A percentile compares a stretch with the other conserved stretches of the same genome.
These are phyloP conservation scores for Amanita thiersii DNA, from an alignment of 768 basidiomycete species.

Conservation along the genomic window DNA sequence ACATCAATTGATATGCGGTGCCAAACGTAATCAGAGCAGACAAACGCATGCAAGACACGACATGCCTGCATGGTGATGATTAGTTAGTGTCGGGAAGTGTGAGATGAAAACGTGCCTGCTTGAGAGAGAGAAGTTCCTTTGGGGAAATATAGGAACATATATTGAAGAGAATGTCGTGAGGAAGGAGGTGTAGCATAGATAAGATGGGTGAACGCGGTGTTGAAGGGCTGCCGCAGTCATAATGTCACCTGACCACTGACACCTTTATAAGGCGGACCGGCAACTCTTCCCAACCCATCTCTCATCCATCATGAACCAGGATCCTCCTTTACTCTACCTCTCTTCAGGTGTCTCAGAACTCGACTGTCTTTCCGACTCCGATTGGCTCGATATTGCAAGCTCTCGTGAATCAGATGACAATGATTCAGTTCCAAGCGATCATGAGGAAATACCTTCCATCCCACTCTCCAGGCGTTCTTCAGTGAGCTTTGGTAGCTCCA, in stretches of 20 bases:
- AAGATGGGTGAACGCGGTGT: constrained; percentile 5
- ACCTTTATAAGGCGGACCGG: constrained; percentile 8
- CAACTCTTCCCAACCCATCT: neutral
- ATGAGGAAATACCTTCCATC: constrained; percentile 41
- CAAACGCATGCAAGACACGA: constrained; percentile 50
- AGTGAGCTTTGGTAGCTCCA: constrained; percentile 59
- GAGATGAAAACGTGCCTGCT: constrained; percentile 31
- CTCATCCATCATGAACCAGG: constrained; percentile 20
- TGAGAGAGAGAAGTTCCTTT: constrained; percentile 36
- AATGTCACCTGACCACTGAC: constrained; percentile 9
- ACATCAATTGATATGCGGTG: constrained; percentile 39
- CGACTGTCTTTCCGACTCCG: constrained; percentile 68
- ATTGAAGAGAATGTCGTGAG: constrained; percentile 35
- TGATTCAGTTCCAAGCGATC: constrained; percentile 62
- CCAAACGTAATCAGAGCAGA: constrained; percentile 47
- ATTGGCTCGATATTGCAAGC: constrained; percentile 76
- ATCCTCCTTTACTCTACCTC: constrained; percentile 19
- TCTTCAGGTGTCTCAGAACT: constrained; percentile 47
- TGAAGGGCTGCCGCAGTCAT: neutral
- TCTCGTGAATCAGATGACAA: constrained; percentile 65
- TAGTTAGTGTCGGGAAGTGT: neutral
- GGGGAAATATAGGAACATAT: constrained; percentile 25
- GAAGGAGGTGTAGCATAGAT: constrained; percentile 24
- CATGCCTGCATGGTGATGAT: constrained; percentile 38
- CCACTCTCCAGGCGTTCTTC: constrained; percentile 65